Percentiles rank a stretch among this genome's conserved stretches.
These are phyloP conservation scores for Metschnikowia orientalis DNA, from an alignment of 805 yeast genomes.

Conservation along the genomic window DNA sequence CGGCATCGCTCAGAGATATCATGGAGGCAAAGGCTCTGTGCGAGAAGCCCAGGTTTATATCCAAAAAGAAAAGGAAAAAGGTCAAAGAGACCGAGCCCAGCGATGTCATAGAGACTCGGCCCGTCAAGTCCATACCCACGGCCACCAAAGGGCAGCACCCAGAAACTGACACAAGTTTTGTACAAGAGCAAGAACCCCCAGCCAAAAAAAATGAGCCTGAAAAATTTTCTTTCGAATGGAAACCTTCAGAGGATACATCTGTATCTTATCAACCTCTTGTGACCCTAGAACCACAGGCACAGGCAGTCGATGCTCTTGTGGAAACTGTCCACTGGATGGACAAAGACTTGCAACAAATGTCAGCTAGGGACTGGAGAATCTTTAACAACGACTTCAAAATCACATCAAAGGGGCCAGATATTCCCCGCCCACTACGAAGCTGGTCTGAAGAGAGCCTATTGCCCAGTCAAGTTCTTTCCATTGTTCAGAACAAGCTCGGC, in stretches of 20 bases:
- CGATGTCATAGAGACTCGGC: no score
- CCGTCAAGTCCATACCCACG: no score
- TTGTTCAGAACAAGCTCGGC: constrained; percentile 35
- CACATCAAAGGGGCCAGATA: constrained; percentile 41
- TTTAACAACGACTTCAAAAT: constrained; percentile 75
- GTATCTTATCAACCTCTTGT: constrained; percentile 40
- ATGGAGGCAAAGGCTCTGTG: constrained; percentile 7
- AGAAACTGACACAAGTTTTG: neutral
- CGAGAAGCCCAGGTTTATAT: constrained; percentile 14
- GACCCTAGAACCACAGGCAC: constrained; percentile 13
- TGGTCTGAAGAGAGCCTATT: constrained; percentile 70
- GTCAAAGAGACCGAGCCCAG: neutral
- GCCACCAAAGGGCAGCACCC: no score
- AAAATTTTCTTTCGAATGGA: constrained; percentile 69
- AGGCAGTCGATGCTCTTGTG: constrained; percentile 15
- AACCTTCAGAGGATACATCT: constrained; percentile 61
- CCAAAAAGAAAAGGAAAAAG: constrained; percentile 13
- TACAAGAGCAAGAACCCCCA: no score
- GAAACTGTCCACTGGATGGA: constrained; percentile 57
- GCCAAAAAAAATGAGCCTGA: constrained; percentile 3
- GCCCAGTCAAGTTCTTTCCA: constrained; percentile 15
- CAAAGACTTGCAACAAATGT: constrained; percentile 64
- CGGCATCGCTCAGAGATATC: constrained; percentile 16
- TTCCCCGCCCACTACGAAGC: constrained; percentile 57
- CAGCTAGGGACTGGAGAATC: constrained; percentile 83